Conservation (phyloP, 140 eudicot genomes). For the Anethum foeniculum region DNA sequence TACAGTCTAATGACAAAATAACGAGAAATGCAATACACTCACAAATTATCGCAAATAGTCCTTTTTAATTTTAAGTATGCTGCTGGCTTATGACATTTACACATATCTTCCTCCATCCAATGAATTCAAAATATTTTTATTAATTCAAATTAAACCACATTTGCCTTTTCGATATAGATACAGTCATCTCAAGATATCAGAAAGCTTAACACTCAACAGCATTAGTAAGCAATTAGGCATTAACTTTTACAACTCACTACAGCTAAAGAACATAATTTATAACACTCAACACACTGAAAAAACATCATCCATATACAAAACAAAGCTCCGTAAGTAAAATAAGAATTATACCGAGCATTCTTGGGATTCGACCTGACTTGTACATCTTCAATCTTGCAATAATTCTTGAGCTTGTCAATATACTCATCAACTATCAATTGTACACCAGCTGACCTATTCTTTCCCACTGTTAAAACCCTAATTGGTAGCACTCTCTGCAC, state of each 20-base stretch:
- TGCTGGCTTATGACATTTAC: not conserved
- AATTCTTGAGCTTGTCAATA: slow-evolving; percentile 54
- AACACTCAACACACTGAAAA: not conserved
- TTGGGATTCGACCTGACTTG: slow-evolving; percentile 68
- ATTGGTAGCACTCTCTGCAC: slow-evolving; percentile 54
- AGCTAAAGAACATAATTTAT: not conserved
- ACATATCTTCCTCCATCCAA: not conserved
- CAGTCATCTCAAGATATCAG: not conserved
- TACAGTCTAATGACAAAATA: not conserved
- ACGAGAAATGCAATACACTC: not conserved
- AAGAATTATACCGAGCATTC: slow-evolving; percentile 42
- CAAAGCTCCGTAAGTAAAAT: not conserved
- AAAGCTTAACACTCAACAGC: not conserved
- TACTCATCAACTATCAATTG: slow-evolving; percentile 74
- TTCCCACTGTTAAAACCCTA: slow-evolving; percentile 67
- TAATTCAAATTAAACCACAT: not conserved
- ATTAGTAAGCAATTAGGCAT: not conserved
- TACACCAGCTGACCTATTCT: slow-evolving; percentile 60
- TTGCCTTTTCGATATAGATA: not conserved
- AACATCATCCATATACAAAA: not conserved
- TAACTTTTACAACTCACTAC: not conserved
- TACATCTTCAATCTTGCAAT: slow-evolving; percentile 52
- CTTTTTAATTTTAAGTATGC: not conserved
- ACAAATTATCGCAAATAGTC: not conserved
- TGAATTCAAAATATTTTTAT: not conserved